phyloP scores from a whole-genome alignment of 495 filamentous ascomycete genomes.

The Echria macrotheca region DNA sequence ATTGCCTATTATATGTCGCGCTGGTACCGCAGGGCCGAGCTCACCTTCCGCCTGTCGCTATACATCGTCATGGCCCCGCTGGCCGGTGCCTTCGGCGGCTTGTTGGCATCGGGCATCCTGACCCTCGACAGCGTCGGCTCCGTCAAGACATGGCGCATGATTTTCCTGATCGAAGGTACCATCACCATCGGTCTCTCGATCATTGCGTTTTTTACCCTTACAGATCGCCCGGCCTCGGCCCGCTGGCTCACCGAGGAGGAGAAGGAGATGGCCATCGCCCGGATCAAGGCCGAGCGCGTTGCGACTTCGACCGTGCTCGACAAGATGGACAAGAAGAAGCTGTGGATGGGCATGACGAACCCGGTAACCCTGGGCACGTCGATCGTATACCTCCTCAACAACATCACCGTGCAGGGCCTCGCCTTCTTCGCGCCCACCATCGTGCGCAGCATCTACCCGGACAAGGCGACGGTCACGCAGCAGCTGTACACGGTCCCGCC shows the following conservation, averaged over 20 bases:
- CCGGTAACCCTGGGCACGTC: conserved; percentile 46
- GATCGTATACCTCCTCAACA: conserved; percentile 64
- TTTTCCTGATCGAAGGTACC: conserved; percentile 61
- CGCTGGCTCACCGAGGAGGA: conserved; percentile 54
- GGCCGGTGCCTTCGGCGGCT: conserved; percentile 65
- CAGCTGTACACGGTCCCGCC: conserved; percentile 65
- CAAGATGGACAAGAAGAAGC: conserved; percentile 54
- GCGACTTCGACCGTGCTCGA: conserved; percentile 61
- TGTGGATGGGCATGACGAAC: conserved; percentile 33
- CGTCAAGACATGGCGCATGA: conserved; percentile 59
- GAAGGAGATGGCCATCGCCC: conserved; percentile 46
- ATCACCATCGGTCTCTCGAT: conserved; percentile 52
- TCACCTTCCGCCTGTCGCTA: conserved; percentile 63
- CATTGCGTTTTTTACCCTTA: conserved; percentile 48
- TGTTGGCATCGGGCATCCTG: conserved; percentile 58
- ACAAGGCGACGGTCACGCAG: conserved; percentile 43
- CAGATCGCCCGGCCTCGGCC: conserved; percentile 56
- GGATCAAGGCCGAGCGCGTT: conserved; percentile 60
- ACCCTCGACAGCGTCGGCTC: conserved; percentile 44
- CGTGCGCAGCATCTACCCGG: conserved; percentile 60
- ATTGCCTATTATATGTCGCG: conserved; percentile 67
- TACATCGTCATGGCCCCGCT: conserved; percentile 71
- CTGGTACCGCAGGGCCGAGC: conserved; percentile 65
- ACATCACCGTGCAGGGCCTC: conserved; percentile 71
- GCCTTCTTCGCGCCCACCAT: conserved; percentile 71